These are phyloP conservation scores for Cornus controversa DNA, from an alignment of 148 eudicot genomes.

Conservation along the genomic window DNA sequence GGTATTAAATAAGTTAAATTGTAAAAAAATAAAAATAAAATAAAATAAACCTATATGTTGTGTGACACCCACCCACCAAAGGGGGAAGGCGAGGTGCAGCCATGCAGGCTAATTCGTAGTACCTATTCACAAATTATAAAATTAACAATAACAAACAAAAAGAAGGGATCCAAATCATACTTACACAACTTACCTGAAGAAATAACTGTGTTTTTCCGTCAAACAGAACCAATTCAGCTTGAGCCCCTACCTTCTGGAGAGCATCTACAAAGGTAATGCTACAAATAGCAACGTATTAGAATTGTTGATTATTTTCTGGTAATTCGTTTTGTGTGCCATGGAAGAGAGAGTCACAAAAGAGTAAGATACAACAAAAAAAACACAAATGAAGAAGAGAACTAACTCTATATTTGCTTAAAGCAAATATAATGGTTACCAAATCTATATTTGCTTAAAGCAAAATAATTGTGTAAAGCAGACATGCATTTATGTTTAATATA, in stretches of 20 bases:
- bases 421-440: not conserved
- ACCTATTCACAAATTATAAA: too few relatives aligned
- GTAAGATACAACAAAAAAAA: not conserved
- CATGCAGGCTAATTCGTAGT: too few relatives aligned
- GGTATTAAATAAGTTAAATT: too few relatives aligned
- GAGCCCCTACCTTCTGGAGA: slow-evolving; percentile 64
- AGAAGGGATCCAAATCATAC: slow-evolving; percentile 4
- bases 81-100: too few relatives aligned
- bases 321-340: not conserved
- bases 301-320: not conserved
- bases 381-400: not conserved
- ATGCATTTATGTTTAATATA: not conserved
- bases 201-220: slow-evolving; percentile 91
- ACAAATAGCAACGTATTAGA: slow-evolving; percentile 22
- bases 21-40: too few relatives aligned
- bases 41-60: too few relatives aligned
- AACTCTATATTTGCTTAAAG: too few relatives aligned
- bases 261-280: slow-evolving; percentile 68
- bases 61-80: too few relatives aligned
- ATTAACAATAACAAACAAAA: not conserved
- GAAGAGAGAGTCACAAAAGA: not conserved
- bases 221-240: slow-evolving; percentile 61
- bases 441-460: not conserved
- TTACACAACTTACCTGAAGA: slow-evolving; percentile 85
- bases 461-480: not conserved